Conservation (phyloP, 164 flowering plant species). For the Liquidambar formosana region DNA sequence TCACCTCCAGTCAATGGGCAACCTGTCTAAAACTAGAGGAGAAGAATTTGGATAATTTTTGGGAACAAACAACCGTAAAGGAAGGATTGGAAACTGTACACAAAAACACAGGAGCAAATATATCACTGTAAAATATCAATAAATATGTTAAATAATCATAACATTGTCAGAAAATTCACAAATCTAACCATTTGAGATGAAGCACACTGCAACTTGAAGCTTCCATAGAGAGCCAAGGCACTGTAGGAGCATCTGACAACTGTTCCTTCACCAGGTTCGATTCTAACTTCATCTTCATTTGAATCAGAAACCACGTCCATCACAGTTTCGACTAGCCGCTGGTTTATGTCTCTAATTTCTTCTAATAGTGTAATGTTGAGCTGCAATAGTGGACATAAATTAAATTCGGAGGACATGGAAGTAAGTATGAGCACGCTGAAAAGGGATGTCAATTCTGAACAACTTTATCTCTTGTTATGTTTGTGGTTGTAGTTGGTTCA, state of each 20-base stretch:
- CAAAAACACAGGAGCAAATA: not conserved
- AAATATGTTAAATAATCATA: not conserved
- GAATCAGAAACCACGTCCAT: conserved; percentile 4
- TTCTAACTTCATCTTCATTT: not conserved
- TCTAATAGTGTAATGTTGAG: conserved; percentile 6
- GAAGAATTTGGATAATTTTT: conserved; percentile 20
- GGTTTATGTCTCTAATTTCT: conserved; percentile 19
- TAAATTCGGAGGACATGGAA: not conserved
- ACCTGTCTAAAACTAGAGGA: conserved; percentile 13
- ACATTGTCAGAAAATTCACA: not conserved
- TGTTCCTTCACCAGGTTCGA: conserved; percentile 5
- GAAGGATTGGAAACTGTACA: conserved; percentile 10
- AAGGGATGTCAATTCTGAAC: not conserved
- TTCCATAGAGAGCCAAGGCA: conserved; percentile 1
- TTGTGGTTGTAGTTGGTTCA: too few species aligned
- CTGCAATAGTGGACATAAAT: conserved; percentile 1
- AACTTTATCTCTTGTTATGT: too few species aligned
- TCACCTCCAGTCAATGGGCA: conserved; percentile 11
- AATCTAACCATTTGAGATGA: not conserved
- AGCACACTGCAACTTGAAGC: not conserved
- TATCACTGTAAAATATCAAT: not conserved
- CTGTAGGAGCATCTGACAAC: conserved; percentile 13
- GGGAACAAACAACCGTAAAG: conserved; percentile 12
- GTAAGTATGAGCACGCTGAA: not conserved
- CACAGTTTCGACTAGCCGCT: conserved; percentile 11